Percentiles rank a stretch among this genome's conserved stretches.
Conservation (phyloP, 306 rosid genomes). For the Pterocarpus macrocarpus region DNA sequence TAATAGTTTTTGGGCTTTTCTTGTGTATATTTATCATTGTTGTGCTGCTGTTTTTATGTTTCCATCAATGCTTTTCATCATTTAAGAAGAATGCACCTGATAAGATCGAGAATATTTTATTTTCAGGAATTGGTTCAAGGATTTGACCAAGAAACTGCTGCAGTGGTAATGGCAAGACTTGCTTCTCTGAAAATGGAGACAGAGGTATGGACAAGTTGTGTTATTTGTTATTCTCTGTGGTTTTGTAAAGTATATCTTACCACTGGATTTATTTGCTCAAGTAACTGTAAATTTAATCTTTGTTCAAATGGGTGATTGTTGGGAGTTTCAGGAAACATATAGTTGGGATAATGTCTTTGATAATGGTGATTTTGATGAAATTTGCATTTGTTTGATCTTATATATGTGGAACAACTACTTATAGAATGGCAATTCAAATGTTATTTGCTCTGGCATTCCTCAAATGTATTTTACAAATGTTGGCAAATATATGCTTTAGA, state of each 20-base stretch:
- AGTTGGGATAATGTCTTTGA: background rate
- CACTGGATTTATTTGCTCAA: slow-evolving; percentile 23
- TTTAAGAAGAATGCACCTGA: slow-evolving; percentile 29
- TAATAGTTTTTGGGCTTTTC: background rate
- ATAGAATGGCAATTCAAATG: background rate
- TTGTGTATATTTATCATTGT: background rate
- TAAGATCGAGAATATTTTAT: slow-evolving; percentile 36
- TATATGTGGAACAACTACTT: background rate
- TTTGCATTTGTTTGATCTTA: slow-evolving; percentile 22
- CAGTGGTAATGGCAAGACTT: slow-evolving; percentile 88
- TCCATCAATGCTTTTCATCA: slow-evolving; percentile 26
- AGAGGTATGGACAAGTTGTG: slow-evolving; percentile 64
- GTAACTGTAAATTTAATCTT: slow-evolving; percentile 16
- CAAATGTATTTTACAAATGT: background rate
- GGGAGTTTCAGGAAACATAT: slow-evolving; percentile 9
- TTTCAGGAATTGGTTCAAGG: slow-evolving; percentile 87
- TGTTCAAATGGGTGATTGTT: background rate
- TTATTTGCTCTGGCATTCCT: background rate
- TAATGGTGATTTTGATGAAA: slow-evolving; percentile 10
- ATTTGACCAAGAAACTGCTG: slow-evolving; percentile 95
- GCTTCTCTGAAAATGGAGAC: slow-evolving; percentile 89
- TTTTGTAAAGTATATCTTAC: slow-evolving; percentile 1
- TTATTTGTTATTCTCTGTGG: slow-evolving; percentile 14
- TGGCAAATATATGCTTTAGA: slow-evolving; percentile 1
- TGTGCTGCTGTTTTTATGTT: background rate